Conservation (phyloP, 202 grass and related monocot species). For the Setaria italica region DNA sequence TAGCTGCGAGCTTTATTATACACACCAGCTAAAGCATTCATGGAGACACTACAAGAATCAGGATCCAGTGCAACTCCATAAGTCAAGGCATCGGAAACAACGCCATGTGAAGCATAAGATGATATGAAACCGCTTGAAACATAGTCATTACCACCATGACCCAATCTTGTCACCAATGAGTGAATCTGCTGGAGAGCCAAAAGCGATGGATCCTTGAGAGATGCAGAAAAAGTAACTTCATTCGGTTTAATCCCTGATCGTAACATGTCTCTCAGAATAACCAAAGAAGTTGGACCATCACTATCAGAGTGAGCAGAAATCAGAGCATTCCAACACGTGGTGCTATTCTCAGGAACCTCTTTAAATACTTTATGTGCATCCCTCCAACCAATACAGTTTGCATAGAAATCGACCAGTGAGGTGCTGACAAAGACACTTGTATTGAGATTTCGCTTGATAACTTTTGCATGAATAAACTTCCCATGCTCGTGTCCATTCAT, state of each 20-base stretch:
- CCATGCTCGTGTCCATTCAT: constrained; percentile 53
- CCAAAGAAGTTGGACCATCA: constrained; percentile 42
- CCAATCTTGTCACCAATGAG: constrained; percentile 74
- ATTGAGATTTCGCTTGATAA: constrained; percentile 61
- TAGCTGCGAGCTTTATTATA: constrained; percentile 64
- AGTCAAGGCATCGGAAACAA: constrained; percentile 52
- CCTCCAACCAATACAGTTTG: constrained; percentile 33
- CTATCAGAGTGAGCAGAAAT: constrained; percentile 50
- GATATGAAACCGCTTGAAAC: constrained; percentile 66
- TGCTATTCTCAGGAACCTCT: constrained; percentile 52
- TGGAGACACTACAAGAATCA: constrained; percentile 41
- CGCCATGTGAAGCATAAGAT: constrained; percentile 68
- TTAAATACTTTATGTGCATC: constrained; percentile 58
- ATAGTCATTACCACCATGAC: constrained; percentile 58
- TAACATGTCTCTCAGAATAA: constrained; percentile 63
- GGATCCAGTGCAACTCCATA: constrained; percentile 51
- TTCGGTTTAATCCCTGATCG: constrained; percentile 58
- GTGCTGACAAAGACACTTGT: constrained; percentile 53
- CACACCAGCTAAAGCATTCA: constrained; percentile 67
- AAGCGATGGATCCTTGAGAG: constrained; percentile 56
- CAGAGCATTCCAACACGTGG: constrained; percentile 66
- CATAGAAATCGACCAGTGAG: constrained; percentile 63
- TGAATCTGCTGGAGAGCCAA: constrained; percentile 67
- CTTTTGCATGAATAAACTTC: constrained; percentile 63
- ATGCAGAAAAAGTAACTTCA: constrained; percentile 67